Base-by-base conservation (phyloP, 345 rosid genomes). In the Salix exigua region DNA sequence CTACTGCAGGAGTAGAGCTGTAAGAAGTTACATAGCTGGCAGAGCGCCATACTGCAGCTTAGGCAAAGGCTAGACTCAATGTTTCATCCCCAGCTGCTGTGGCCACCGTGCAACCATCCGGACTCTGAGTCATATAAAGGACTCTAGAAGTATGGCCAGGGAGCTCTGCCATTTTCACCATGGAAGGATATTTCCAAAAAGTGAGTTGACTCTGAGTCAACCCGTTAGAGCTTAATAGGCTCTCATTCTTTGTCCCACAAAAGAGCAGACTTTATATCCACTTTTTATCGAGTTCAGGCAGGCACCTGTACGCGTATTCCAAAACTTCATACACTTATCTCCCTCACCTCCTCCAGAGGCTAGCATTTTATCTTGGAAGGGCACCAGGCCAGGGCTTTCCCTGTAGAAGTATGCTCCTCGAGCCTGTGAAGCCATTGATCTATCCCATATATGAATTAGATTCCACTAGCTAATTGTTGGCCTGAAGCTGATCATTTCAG, bases 11-110 rank as follows among this genome's bases (percentile, higher is more conserved):
- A 38, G 42, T 38, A 38, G 42, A 7, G 42, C 40, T 38, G 42
- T 38, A 8, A 8, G 2, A 38, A 38, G 8, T 38, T 38, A 5
- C 11, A 38, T 38, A 9, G 10, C 42, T 1, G 42, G 9, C 9
- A 38, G 42, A 38, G 42, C 35, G 0, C 42, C 42, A 37, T 35
- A 13, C 21, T 33, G n/a, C 40, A 12, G 6, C 25, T 31, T 17
- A 11, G 18, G 25, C 46, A 61, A 42, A n/a, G 31, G 33, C 1
- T 31, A 31, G 35, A 31, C 91, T 81, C 26, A 89, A 68, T 4
- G 94, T 91, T 70, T 91, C 96, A 26, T 91, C 94, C 51, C 87
- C 91, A 44, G 93, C 93, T n/a, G 94, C 96, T 19, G 96, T 81
- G 31, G 96, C 96, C 11, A 89, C 94, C 1, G 92, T 87, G 78